Evolutionary conservation across 352 stramenopile species (phyloP), one percentile per base, ranked within the genome.

Genomic region (Phytophthora constricta): DNA sequence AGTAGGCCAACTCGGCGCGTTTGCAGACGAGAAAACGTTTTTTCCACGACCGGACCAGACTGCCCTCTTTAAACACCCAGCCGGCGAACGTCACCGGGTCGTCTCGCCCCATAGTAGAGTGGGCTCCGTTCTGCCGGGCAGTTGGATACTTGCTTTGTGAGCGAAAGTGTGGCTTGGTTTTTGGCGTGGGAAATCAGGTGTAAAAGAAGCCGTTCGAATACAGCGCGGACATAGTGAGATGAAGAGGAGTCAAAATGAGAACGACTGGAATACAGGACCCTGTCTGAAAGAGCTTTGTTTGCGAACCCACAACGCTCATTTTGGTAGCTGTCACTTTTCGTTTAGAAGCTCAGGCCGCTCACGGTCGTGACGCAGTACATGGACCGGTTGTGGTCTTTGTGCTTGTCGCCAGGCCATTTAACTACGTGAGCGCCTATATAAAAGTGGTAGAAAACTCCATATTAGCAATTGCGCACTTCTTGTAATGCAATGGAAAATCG

Each of bases 291-390:
- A 59, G 58, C 54, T 45, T 55, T 55, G 26, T 34, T 19, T 47
- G 22, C 17, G 22, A 28, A 51, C 17, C 43, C 17, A 28, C 43
- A 51, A 37, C 5, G 31, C 62, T 39, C 45, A 31, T 51, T 17
- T 46, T 46, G n/a, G 39, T 23, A 25, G 43, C 43, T 31, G 19
- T 17, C 11, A 62, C 37, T 52, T n/a, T 63, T 57, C 13, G 26
- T 7, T 72, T 78, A 96, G 57, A 96, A 96, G 28, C 85, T 91
- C 14, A 97, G 65, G 2, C 87, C 89, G 47, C 85, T 88, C n/a
- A 96, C 86, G 1, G 87, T 96, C 65, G 93, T 83, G 61, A 97
- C 79, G 71, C 87, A 97, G 68, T 96, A 94, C 77, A 97, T 95
- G 62, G 83, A 92, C 34, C 88, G 86, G 52, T 95, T 95, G 71